These are phyloP conservation scores for Auricularia auricula-judae DNA, from an alignment of 768 basidiomycete genomes.

Conservation along the genomic window DNA sequence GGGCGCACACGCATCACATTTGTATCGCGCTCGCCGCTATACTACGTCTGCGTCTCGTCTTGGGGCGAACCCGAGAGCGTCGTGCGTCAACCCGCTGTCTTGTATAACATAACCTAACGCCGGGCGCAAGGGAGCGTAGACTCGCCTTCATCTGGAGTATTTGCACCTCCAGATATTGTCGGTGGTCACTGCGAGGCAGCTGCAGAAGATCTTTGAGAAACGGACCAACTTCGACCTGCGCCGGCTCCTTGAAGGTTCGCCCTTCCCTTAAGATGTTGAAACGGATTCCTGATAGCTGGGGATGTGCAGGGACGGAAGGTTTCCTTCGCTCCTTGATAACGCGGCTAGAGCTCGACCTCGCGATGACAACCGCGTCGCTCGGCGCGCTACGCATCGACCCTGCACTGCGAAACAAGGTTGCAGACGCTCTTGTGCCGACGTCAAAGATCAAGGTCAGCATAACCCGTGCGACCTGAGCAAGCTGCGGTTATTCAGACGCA, in stretches of 20 bases:
- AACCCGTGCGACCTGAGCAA: background rate
- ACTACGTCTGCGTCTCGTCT: conserved; percentile 82
- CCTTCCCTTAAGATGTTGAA: background rate
- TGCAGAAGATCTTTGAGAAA: conserved; percentile 76
- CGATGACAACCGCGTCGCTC: conserved; percentile 70
- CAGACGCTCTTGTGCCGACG: conserved; percentile 68
- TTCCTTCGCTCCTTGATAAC: conserved; percentile 65
- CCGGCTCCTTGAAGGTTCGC: conserved; percentile 53
- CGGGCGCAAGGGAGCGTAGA: conserved; percentile 36
- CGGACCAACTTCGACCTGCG: conserved; percentile 87
- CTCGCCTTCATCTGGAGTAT: conserved; percentile 88
- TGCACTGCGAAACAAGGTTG: conserved; percentile 57
- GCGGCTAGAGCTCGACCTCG: conserved; percentile 66
- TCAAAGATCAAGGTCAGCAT: conserved; percentile 63
- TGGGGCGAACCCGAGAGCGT: conserved; percentile 97
- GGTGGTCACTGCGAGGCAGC: conserved; percentile 75
- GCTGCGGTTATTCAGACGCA: background rate
- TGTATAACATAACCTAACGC: background rate
- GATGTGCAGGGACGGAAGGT: conserved; percentile 60
- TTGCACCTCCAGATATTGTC: conserved; percentile 88
- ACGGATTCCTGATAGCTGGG: background rate
- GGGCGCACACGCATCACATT: conserved; percentile 80
- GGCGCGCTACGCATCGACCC: conserved; percentile 72
- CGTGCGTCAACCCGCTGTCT: conserved; percentile 38
- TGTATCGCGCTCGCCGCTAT: conserved; percentile 75